Conservation (phyloP, 306 rosid genomes). For the Trifolium dubium region DNA sequence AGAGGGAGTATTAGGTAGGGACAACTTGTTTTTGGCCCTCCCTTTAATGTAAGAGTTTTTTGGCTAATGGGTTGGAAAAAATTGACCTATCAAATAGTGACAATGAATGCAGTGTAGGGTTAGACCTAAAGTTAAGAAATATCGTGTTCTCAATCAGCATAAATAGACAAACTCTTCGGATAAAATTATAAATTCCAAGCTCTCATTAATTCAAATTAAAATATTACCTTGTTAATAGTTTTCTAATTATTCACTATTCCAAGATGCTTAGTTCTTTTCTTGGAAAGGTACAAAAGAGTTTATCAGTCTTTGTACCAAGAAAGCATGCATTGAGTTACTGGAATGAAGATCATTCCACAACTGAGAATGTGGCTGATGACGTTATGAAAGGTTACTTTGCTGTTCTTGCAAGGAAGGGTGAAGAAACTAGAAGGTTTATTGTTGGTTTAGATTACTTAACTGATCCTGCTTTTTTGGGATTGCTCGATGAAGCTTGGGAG, state of each 20-base stretch:
- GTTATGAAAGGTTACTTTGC: slow-evolving; percentile 63
- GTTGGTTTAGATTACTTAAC: slow-evolving; percentile 55
- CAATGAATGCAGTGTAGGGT: slow-evolving; percentile 8
- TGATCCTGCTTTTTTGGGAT: slow-evolving; percentile 60
- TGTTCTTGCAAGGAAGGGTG: slow-evolving; percentile 63
- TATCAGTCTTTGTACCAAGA: slow-evolving; percentile 43
- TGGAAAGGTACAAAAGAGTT: slow-evolving; percentile 51
- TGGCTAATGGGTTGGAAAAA: not conserved
- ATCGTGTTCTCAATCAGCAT: not conserved
- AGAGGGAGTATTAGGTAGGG: too few species aligned
- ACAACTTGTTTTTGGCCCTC: slow-evolving; percentile 24
- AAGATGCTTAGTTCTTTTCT: slow-evolving; percentile 38
- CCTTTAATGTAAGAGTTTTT: slow-evolving; percentile 12
- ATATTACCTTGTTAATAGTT: not conserved
- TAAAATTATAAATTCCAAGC: slow-evolving; percentile 4
- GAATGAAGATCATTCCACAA: slow-evolving; percentile 18
- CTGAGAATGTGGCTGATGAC: slow-evolving; percentile 10
- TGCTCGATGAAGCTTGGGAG: slow-evolving; percentile 63
- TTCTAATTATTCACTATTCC: not conserved
- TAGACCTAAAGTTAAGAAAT: not conserved
- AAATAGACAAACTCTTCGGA: not conserved
- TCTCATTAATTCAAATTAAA: not conserved
- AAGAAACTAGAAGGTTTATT: slow-evolving; percentile 59
- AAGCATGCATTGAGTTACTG: slow-evolving; percentile 35
- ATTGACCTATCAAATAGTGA: slow-evolving; percentile 27